Base-by-base conservation (phyloP, 768 basidiomycete species). In the Pulveroboletus sp. region DNA sequence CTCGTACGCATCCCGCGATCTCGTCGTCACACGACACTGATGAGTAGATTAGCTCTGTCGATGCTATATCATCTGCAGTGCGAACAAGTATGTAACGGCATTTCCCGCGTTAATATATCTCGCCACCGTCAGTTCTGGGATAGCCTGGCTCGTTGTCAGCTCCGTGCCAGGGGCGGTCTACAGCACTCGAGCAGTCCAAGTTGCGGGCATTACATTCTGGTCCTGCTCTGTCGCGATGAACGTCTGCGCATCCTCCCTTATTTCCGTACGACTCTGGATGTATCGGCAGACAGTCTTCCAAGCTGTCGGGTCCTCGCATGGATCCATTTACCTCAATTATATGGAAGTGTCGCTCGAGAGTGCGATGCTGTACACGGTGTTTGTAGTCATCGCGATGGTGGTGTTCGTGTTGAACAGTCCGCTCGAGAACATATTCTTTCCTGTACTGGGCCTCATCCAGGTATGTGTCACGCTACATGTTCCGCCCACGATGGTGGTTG, bases 261-360 rank as follows among this genome's bases (percentile, higher is more conserved):
- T 62, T n/a, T 46, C 56, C 1, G 11, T 8, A 2, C 53, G 62
- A 4, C 52, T 64, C 9, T 58, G 40, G 56, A 47, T 64, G 37
- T 46, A 64, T 17, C 46, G 59, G 6, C 62, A 30, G 1, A 41
- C 59, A 0, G 31, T 62, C 43, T 37, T 50, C 2, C 32, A n/a
- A 2, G 54, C 59, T 1, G 14, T 54, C 39, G 61, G 62, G 2
- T 39, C 48, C 0, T 47, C 38, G 1, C 56, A 58, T 5, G 61
- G 56, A 2, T 14, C 44, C n/a, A 54, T 63, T 17, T 62, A 64
- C 28, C 41, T 63, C 33, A 28, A 48, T 2, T 63, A 58, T 24
- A 58, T 64, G 62, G 51, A 57, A 3, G 54, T 63, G 56, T 56
- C 59, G 18, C 54, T 63, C 39, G 61, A 63, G 48, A 62, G 62